Evolutionary conservation across 1,284 basidiomycete species (phyloP).

Genomic region (Sporisorium scitamineum): DNA sequence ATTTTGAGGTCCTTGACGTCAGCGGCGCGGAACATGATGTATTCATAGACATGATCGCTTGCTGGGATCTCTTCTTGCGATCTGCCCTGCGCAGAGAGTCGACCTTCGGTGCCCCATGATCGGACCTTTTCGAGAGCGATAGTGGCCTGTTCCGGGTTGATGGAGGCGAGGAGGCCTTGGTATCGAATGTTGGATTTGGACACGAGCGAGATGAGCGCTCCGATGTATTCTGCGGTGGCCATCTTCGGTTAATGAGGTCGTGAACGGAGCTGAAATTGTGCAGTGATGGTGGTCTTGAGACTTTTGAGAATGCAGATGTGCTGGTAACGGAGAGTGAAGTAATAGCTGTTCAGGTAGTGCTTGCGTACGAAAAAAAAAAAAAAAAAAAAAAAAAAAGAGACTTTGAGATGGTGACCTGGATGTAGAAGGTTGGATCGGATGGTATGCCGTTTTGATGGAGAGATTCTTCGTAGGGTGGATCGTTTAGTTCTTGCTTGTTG

Average conservation of each 20-base stretch:
- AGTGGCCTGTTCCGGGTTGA: constrained; percentile 83
- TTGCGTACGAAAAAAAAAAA: background rate
- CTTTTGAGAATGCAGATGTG: background rate
- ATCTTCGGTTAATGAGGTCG: constrained; percentile 14
- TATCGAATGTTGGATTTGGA: constrained; percentile 91
- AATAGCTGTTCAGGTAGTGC: background rate
- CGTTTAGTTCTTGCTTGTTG: background rate
- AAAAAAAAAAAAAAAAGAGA: too few species aligned
- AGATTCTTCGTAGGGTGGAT: background rate
- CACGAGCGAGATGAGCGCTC: constrained; percentile 79
- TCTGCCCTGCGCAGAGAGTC: constrained; percentile 74
- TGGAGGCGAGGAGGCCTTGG: constrained; percentile 84
- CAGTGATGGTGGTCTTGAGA: background rate
- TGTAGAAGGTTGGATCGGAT: background rate
- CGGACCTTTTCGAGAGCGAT: constrained; percentile 88
- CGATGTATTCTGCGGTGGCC: constrained; percentile 66
- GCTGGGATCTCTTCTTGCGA: constrained; percentile 69
- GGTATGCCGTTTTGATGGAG: background rate
- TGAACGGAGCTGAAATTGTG: background rate
- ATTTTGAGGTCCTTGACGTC: constrained; percentile 71
- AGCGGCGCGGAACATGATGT: constrained; percentile 71
- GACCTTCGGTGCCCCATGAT: constrained; percentile 87
- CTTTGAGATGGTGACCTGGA: background rate
- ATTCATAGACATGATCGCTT: constrained; percentile 72
- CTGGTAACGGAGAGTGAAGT: background rate